Conservation (phyloP, 2,329 filamentous ascomycete genomes). For the Coniochaeta sp. region DNA sequence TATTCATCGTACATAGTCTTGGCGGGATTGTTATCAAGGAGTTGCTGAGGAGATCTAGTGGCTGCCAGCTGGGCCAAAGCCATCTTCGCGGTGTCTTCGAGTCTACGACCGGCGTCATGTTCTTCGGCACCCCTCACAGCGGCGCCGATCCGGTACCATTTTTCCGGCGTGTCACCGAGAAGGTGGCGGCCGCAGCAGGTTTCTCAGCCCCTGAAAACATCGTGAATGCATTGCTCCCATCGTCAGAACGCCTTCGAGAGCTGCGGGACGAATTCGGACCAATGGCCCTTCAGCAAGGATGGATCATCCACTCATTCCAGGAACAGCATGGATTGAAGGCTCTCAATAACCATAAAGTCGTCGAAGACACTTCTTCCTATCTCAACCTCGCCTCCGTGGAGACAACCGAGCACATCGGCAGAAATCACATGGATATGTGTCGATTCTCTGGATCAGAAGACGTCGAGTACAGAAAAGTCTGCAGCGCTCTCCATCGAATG, state of each 20-base stretch:
- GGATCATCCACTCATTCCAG: conserved; percentile 28
- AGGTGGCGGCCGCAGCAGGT: conserved; percentile 7
- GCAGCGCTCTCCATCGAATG: conserved; percentile 4
- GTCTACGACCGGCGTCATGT: conserved; percentile 18
- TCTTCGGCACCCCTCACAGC: conserved; percentile 25
- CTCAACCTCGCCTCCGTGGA: conserved; percentile 20
- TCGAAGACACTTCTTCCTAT: conserved; percentile 28
- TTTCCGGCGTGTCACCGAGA: conserved; percentile 10
- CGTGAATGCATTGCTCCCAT: conserved; percentile 22
- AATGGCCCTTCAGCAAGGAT: conserved; percentile 19
- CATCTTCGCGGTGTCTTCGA: conserved; percentile 7
- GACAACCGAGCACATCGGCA: conserved; percentile 21
- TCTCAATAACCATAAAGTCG: conserved; percentile 17
- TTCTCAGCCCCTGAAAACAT: conserved; percentile 22
- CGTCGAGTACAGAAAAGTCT: conserved; percentile 23
- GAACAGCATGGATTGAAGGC: conserved; percentile 14
- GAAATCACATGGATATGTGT: conserved; percentile 28
- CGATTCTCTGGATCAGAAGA: conserved; percentile 21
- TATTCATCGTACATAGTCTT: conserved; percentile 23
- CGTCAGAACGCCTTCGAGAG: conserved; percentile 22
- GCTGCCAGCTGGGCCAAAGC: background rate
- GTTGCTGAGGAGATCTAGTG: conserved; percentile 4
- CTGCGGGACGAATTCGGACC: conserved; percentile 20
- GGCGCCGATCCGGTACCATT: conserved; percentile 15
- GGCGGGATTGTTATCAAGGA: conserved; percentile 24